A percentile compares a stretch with the other conserved stretches of the same genome.
phyloP scores from a whole-genome alignment of 202 grass and related monocot genomes.

The Zizania palustris region DNA sequence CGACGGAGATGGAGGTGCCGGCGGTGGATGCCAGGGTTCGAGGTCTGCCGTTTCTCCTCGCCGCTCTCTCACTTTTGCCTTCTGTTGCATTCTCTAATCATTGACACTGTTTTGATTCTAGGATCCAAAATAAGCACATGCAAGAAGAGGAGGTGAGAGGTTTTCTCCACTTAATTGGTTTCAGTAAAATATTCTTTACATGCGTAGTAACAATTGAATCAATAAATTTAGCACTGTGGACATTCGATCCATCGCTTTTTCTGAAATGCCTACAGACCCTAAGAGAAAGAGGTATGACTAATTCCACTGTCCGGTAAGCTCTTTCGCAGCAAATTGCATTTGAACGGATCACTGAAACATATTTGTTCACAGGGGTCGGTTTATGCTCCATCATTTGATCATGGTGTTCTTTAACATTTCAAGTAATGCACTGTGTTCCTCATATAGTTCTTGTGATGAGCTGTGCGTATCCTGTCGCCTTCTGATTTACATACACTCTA shows the following conservation, averaged over 20 bases:
- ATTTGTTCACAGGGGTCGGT: no score
- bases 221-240: constrained; percentile 75
- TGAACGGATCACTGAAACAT: constrained; percentile 33
- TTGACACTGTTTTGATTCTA: constrained; percentile 46
- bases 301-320: constrained; percentile 28
- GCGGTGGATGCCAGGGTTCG: neutral
- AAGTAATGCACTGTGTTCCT: no score
- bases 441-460: no score
- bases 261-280: constrained; percentile 72
- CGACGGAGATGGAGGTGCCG: neutral
- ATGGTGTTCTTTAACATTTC: no score
- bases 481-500: no score
- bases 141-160: constrained; percentile 94
- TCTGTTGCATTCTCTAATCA: constrained; percentile 27
- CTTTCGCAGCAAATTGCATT: constrained; percentile 1
- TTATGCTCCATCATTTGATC: no score
- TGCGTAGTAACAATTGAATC: constrained; percentile 44
- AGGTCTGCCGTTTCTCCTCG: neutral
- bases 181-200: constrained; percentile 27
- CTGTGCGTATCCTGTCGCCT: no score
- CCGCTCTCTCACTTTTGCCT: neutral
- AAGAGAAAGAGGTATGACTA: constrained; percentile 68
- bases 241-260: constrained; percentile 72
- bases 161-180: constrained; percentile 12
- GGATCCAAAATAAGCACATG: constrained; percentile 94